Evolutionary conservation across 441 rosid genomes (phyloP).

Genomic region (Pelargonium fulgidum): DNA sequence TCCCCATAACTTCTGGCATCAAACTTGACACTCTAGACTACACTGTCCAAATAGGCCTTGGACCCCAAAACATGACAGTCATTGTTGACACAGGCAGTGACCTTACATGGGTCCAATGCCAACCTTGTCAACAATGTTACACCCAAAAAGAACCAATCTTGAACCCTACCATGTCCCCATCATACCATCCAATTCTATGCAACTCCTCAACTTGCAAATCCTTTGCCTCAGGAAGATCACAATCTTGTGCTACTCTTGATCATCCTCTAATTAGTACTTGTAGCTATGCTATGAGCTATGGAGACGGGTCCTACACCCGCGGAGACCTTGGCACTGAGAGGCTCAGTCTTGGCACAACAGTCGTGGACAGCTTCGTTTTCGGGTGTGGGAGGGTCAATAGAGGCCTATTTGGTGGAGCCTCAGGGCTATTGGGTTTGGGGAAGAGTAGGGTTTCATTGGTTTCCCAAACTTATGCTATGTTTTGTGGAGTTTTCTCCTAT

Average conservation of each 20-base stretch:
- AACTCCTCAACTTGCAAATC: conserved; percentile 63
- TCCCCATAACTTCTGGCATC: conserved; percentile 61
- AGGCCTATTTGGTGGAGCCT: conserved; percentile 79
- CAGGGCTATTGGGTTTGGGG: conserved; percentile 85
- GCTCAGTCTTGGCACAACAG: conserved; percentile 39
- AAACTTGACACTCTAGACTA: conserved; percentile 67
- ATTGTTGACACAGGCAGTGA: conserved; percentile 95
- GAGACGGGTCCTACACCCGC: conserved; percentile 82
- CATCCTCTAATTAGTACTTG: conserved; percentile 26
- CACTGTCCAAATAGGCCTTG: conserved; percentile 57
- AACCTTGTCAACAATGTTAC: conserved; percentile 68
- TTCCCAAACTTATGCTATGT: conserved; percentile 48
- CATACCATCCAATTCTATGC: conserved; percentile 48
- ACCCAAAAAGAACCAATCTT: conserved; percentile 67
- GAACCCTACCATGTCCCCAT: conserved; percentile 54
- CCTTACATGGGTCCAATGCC: conserved; percentile 92
- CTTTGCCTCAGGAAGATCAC: not conserved
- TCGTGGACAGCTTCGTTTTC: conserved; percentile 44
- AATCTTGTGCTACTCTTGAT: not conserved
- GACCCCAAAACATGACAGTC: conserved; percentile 49
- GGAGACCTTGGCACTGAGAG: conserved; percentile 63
- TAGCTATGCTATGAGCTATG: conserved; percentile 62
- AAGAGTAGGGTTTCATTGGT: conserved; percentile 64
- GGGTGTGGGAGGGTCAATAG: conserved; percentile 78
- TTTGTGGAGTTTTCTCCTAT: conserved; percentile 76